Evolutionary conservation across 345 rosid genomes (phyloP), one percentile per base, ranked within the genome.

Genomic region (Citrus mangshanensis): DNA sequence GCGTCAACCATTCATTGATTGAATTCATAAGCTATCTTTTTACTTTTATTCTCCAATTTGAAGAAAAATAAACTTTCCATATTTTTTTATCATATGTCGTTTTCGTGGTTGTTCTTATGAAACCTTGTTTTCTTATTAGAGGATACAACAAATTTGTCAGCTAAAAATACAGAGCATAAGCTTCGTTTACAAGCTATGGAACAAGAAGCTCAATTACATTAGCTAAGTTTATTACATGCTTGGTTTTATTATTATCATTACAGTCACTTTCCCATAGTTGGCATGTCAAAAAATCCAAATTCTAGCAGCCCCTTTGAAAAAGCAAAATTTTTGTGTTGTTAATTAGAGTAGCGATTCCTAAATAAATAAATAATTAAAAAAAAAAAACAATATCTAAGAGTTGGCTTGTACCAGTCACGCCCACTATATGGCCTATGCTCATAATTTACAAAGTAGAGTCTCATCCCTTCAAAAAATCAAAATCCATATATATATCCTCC

Each of bases 141-240:
- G 98, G 97, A 93, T 84, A 91, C 95, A 18, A 85, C 89, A 42
- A 93, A 92, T 76, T 83, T 93, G 86, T 85, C 82, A 70, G 76
- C 92, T 78, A 98, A 95, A 84, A 95, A 91, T 84, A 86, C 93
- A 76, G 99, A 95, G 84, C 95, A 92, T 77, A 93, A 92, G 91
- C 93, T 92, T 83, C 91, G 91, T 79, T 85, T 95, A 76, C 96
- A 93, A 82, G 93, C 93, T 58, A 89, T 93, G 97, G 98, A 92
- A 82, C 95, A 91, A 73, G 93, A 93, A 81, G 94, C 95, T 83
- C 91, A 91, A 81, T 79, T 91, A 76, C 89, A 94, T 65, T 65
- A 95, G 95, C 97, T 93, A 86, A 24, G 83, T 73, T 51, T 54
- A 24, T 68, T 64, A 7, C 4, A 22, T 12, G 34, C 73, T 18